phyloP scores from a whole-genome alignment of 73 alveolate species.

The Paramecium caudatum region DNA sequence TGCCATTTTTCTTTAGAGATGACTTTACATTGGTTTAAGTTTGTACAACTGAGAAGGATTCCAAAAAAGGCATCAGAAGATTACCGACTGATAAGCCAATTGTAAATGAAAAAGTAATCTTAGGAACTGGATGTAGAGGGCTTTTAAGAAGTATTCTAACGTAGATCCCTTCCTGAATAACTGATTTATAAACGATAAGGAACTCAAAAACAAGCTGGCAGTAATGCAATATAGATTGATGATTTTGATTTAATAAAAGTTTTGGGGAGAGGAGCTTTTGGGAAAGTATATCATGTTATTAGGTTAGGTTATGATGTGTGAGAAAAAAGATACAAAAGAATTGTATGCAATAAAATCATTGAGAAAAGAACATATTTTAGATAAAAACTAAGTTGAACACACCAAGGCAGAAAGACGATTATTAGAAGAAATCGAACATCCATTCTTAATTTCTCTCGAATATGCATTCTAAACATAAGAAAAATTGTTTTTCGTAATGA shows the following conservation, averaged over 20 bases:
- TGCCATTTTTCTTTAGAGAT: constrained; percentile 68
- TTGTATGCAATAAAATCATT: constrained; percentile 96
- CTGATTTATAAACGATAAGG: constrained; percentile 22
- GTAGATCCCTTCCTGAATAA: constrained; percentile 39
- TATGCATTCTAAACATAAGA: constrained; percentile 96
- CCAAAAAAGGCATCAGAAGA: constrained; percentile 65
- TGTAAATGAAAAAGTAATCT: neutral
- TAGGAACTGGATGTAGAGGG: constrained; percentile 55
- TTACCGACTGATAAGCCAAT: constrained; percentile 65
- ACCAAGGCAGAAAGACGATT: constrained; percentile 97
- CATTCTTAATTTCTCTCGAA: constrained; percentile 93
- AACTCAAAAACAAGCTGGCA: neutral
- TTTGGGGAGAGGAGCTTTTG: constrained; percentile 96
- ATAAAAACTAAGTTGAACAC: constrained; percentile 91
- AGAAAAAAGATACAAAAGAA: constrained; percentile 86
- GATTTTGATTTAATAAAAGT: constrained; percentile 87
- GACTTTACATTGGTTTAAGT: constrained; percentile 37
- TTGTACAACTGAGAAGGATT: constrained; percentile 72
- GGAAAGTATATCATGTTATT: constrained; percentile 75
- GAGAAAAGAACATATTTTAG: constrained; percentile 93
- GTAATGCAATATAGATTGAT: constrained; percentile 59
- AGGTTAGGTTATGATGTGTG: constrained; percentile 88
- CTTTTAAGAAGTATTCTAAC: neutral
- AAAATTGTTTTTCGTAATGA: constrained; percentile 93
- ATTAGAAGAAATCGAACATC: constrained; percentile 91